Conservation (phyloP, 257 asterid species). For the Striga asiatica region DNA sequence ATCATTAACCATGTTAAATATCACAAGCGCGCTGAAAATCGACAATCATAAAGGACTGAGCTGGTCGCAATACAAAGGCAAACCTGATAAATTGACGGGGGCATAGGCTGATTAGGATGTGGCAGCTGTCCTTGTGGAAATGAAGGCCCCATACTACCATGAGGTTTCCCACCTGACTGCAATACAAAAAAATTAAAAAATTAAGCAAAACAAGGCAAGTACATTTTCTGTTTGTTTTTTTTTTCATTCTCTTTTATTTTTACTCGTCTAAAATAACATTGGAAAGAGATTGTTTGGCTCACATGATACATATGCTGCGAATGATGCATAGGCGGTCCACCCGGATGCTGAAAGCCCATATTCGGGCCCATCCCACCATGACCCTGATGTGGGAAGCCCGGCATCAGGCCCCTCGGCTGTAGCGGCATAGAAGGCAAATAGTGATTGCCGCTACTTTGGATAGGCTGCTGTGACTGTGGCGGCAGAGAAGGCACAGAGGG, state of each 20-base stretch:
- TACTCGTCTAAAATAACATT: background rate
- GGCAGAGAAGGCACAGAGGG: conserved; percentile 41
- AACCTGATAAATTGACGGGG: conserved; percentile 71
- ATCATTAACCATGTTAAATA: no score
- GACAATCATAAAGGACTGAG: no score
- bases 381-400: conserved; percentile 55
- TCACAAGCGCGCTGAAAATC: no score
- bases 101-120: conserved; percentile 48
- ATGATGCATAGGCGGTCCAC: conserved; percentile 67
- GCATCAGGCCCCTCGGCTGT: conserved; percentile 50
- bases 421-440: conserved; percentile 44
- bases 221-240: background rate
- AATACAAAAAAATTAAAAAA: conserved; percentile 17
- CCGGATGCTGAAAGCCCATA: conserved; percentile 61
- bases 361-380: conserved; percentile 63
- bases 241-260: background rate
- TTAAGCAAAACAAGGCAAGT: background rate
- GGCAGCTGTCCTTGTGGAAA: conserved; percentile 69
- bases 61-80: conserved; percentile 14
- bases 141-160: conserved; percentile 57
- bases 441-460: conserved; percentile 45
- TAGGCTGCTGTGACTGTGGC: conserved; percentile 54
- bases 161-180: conserved; percentile 62
- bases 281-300: conserved; percentile 23
- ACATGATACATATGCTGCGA: conserved; percentile 77